These are phyloP conservation scores for Neopestalotiopsis rosae DNA, from an alignment of 2,329 filamentous ascomycete species.

Conservation along the genomic window DNA sequence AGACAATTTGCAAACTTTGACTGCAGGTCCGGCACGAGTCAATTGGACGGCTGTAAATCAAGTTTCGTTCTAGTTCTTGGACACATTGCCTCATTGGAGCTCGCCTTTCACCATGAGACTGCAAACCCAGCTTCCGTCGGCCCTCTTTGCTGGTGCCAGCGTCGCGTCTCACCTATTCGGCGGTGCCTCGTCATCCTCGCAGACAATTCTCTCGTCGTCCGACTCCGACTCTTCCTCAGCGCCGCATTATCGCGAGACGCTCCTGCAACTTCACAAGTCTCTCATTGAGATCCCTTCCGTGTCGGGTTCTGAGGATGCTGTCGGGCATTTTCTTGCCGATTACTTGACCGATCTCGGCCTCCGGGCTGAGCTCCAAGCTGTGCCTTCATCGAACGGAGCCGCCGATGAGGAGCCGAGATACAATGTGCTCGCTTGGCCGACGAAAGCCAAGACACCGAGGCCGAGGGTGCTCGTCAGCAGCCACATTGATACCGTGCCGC, in stretches of 20 bases:
- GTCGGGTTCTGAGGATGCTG: conserved; percentile 69
- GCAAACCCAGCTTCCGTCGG: conserved; percentile 1
- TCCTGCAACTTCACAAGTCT: conserved; percentile 76
- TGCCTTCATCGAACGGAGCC: conserved; percentile 41
- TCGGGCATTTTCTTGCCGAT: conserved; percentile 70
- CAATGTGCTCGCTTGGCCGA: conserved; percentile 77
- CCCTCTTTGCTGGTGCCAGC: not conserved
- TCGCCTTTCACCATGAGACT: conserved; percentile 8
- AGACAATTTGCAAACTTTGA: not conserved
- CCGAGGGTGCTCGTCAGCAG: conserved; percentile 73
- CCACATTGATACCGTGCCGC: conserved; percentile 83
- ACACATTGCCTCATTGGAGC: no score
- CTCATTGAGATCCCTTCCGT: conserved; percentile 79
- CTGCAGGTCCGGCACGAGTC: not conserved
- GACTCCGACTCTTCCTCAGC: not conserved
- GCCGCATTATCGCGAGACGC: conserved; percentile 47
- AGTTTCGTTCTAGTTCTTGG: no score
- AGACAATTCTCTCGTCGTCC: conserved; percentile 31
- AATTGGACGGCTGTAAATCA: not conserved
- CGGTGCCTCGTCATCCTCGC: not conserved
- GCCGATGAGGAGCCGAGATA: conserved; percentile 52
- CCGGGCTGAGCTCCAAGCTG: conserved; percentile 46
- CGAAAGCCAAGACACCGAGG: conserved; percentile 50
- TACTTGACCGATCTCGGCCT: conserved; percentile 63
- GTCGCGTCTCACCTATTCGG: not conserved